A percentile compares a stretch with the other conserved stretches of the same genome.
These are phyloP conservation scores for Diaporthe citrichinensis DNA, from an alignment of 2,329 filamentous ascomycete genomes.

Conservation along the genomic window DNA sequence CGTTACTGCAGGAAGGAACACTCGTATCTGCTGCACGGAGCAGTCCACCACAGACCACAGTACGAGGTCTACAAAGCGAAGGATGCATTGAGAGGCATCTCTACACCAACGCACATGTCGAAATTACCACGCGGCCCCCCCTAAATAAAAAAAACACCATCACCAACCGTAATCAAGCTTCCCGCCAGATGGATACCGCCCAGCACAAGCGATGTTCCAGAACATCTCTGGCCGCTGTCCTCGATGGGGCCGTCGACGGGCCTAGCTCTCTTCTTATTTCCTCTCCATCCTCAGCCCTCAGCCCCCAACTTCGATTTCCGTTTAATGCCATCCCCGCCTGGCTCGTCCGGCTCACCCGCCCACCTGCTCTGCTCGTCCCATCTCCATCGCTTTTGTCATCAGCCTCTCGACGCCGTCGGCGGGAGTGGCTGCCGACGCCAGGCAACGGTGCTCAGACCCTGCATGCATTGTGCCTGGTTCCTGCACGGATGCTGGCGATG, in stretches of 20 bases:
- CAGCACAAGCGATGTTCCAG: slow-evolving; percentile 27
- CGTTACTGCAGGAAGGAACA: not conserved
- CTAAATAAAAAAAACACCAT: not conserved
- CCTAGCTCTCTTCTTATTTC: slow-evolving; percentile 30
- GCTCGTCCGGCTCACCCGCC: not conserved
- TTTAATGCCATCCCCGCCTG: too few species aligned
- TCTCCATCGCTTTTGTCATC: not conserved
- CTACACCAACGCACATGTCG: slow-evolving; percentile 3
- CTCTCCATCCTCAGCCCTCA: not conserved
- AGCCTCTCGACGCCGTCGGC: slow-evolving; percentile 20
- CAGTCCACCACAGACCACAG: not conserved
- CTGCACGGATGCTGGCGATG: not conserved
- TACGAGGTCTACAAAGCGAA: not conserved
- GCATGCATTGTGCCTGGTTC: slow-evolving; percentile 26
- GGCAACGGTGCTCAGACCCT: not conserved
- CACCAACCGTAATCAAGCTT: slow-evolving; percentile 29
- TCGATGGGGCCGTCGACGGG: slow-evolving; percentile 7
- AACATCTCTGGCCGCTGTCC: not conserved
- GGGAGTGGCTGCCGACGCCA: slow-evolving; percentile 28
- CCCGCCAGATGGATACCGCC: slow-evolving; percentile 25
- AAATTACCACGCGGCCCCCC: not conserved
- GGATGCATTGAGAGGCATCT: not conserved
- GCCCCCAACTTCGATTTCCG: not conserved
- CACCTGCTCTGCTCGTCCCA: not conserved
- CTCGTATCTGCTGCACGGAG: not conserved